Percentiles rank a stretch among this genome's conserved stretches.
Evolutionary conservation across 2,329 filamentous ascomycete species (phyloP).

Genomic region (Hypoxylon sp.): DNA sequence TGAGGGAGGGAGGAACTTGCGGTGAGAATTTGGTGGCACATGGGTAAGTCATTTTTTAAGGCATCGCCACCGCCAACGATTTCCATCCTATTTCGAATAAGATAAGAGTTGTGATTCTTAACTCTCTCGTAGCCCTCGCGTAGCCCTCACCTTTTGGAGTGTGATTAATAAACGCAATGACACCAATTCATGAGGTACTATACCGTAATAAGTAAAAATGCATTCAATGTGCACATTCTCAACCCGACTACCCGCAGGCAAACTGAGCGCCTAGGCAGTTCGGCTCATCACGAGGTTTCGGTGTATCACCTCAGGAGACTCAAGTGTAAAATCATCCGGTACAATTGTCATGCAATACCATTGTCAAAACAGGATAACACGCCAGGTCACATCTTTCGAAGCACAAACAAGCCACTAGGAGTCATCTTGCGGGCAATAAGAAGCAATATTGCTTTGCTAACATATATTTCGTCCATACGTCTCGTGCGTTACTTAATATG

Average conservation of each 20-base stretch:
- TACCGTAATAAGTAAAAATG: constrained; percentile 8
- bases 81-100: constrained; percentile 5
- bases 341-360: neutral
- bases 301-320: constrained; percentile 8
- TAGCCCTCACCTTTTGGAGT: neutral
- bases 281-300: neutral
- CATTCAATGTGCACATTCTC: constrained; percentile 18
- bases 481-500: constrained; percentile 33
- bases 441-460: constrained; percentile 32
- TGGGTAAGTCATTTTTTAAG: neutral
- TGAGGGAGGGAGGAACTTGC: neutral
- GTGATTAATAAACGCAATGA: neutral
- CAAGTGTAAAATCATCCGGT: neutral
- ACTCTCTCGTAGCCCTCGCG: constrained; percentile 1
- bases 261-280: neutral
- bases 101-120: neutral
- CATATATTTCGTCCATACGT: constrained; percentile 39
- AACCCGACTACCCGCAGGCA: constrained; percentile 10
- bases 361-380: constrained; percentile 4
- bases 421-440: constrained; percentile 11
- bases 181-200: neutral
- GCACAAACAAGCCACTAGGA: constrained; percentile 2
- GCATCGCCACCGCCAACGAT: constrained; percentile 4
- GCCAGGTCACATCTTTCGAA: constrained; percentile 11
- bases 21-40: constrained; percentile 7